Evolutionary conservation across 129 eudicot species (phyloP), one percentile per base, ranked within the genome.

Genomic region (Silybum marianum): DNA sequence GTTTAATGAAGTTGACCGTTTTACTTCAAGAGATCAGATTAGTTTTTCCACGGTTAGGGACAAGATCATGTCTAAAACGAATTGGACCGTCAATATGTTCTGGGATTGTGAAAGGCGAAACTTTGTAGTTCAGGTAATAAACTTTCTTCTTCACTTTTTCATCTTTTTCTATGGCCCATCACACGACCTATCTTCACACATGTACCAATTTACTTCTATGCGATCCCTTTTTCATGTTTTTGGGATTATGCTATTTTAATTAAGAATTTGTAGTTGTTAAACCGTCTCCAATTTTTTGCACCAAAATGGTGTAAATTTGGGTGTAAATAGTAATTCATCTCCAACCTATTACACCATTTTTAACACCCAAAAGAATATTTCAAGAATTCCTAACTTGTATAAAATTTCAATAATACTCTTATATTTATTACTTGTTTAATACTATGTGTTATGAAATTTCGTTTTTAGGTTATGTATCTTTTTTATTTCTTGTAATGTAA

Each of bases 1-100:
- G 97, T 94, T 91, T 82, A 90, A 94, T 80, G 98, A 94, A 89
- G 98, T 94, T 73, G 98, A 94, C 72, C 96, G 98, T 11, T 94
- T 94, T 73, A 94, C 98, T 63, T 83, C 97, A n/a, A 86, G 98
- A 76, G 98, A 94, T 84, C 98, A 94, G 81, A 80, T 94, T 71
- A 94, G 98, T 85, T 94, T 91, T 77, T 87, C 97, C 44, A 94
- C 90, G 6, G 98, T 94, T 9, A 88, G 98, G 84, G 97, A 94
- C 81, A 94, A 90, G 72, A 91, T 94, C 46, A 44, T 18, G 54
- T 79, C 88, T 9, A 90, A 86, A 88, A 89, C 92, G 40, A 92
- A 94, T 76, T 94, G 91, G 92, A 91, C 92, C 40, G 26, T 90
- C 42, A 88, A 88, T 85, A 94, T 94, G 98, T 94, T 94, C 89